Conservation (phyloP, 2,329 filamentous ascomycete genomes). For the Cytospora paraplurivora region DNA sequence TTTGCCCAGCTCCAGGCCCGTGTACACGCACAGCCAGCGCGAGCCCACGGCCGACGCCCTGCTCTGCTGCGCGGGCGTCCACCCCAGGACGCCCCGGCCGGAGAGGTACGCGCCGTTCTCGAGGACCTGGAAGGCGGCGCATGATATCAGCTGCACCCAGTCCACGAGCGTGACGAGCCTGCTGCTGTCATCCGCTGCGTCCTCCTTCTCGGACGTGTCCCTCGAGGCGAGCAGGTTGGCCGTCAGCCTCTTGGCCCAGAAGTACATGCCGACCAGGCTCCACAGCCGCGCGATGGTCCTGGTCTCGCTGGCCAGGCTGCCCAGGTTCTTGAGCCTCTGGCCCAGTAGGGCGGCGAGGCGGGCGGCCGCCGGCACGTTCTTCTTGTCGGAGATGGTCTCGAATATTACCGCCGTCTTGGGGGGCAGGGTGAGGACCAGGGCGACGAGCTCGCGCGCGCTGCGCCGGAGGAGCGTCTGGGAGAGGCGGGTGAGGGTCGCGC, state of each 20-base stretch:
- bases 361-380: conserved; percentile 39
- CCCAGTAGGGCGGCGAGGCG: conserved; percentile 55
- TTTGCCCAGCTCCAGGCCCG: conserved; percentile 73
- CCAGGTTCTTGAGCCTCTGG: conserved; percentile 60
- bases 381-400: conserved; percentile 27
- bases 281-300: conserved; percentile 76
- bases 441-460: conserved; percentile 53
- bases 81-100: conserved; percentile 68
- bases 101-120: conserved; percentile 84
- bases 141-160: conserved; percentile 68
- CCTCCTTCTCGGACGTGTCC: conserved; percentile 34
- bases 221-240: conserved; percentile 39
- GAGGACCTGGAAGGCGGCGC: conserved; percentile 71
- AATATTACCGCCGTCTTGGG: conserved; percentile 51
- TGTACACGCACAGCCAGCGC: conserved; percentile 78
- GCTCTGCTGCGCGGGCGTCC: conserved; percentile 57
- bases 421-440: conserved; percentile 55
- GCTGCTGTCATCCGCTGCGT: conserved; percentile 35
- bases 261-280: conserved; percentile 73
- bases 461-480: conserved; percentile 60
- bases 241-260: conserved; percentile 61
- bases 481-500: conserved; percentile 53
- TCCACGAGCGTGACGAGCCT: conserved; percentile 54
- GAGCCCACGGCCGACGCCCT: conserved; percentile 72
- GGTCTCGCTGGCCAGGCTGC: conserved; percentile 68